phyloP scores from a whole-genome alignment of 2,329 filamentous ascomycete genomes.

The Phaeosphaeria sp. region DNA sequence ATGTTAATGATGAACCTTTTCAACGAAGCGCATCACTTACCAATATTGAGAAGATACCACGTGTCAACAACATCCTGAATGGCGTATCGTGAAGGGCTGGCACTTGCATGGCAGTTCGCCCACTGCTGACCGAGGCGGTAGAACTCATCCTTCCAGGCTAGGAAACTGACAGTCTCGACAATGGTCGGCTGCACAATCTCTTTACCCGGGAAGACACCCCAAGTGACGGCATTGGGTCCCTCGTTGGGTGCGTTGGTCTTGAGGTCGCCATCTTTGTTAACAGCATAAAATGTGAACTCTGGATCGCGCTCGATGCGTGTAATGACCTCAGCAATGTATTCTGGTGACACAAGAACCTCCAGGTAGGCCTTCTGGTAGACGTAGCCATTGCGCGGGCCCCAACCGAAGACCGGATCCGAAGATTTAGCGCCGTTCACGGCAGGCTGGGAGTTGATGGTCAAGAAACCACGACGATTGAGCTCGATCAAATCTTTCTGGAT shows the following conservation, averaged over 20 bases:
- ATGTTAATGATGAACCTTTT: background rate
- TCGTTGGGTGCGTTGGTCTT: conserved; percentile 84
- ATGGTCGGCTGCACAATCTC: conserved; percentile 99
- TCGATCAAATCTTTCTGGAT: conserved; percentile 79
- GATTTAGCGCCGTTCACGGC: conserved; percentile 92
- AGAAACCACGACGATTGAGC: conserved; percentile 83
- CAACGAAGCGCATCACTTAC: conserved; percentile 57
- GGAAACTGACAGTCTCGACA: conserved; percentile 95
- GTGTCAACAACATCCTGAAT: conserved; percentile 84
- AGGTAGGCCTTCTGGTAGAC: conserved; percentile 99
- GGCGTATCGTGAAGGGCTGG: conserved; percentile 77
- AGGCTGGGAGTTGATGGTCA: conserved; percentile 98
- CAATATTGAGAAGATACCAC: conserved; percentile 96
- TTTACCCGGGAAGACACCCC: conserved; percentile 98
- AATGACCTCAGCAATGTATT: conserved; percentile 78
- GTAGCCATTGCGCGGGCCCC: conserved; percentile 93
- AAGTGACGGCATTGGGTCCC: conserved; percentile 96
- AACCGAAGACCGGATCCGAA: conserved; percentile 84
- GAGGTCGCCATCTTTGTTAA: conserved; percentile 81
- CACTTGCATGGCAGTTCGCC: conserved; percentile 85
- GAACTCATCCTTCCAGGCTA: conserved; percentile 98
- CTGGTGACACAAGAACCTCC: conserved; percentile 84
- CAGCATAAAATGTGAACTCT: conserved; percentile 92
- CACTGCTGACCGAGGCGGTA: conserved; percentile 92
- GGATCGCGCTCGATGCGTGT: conserved; percentile 77